Percentiles rank a stretch among this genome's conserved stretches.
Conservation (phyloP, 176 grass and related monocot genomes). For the Triticum timopheevii region DNA sequence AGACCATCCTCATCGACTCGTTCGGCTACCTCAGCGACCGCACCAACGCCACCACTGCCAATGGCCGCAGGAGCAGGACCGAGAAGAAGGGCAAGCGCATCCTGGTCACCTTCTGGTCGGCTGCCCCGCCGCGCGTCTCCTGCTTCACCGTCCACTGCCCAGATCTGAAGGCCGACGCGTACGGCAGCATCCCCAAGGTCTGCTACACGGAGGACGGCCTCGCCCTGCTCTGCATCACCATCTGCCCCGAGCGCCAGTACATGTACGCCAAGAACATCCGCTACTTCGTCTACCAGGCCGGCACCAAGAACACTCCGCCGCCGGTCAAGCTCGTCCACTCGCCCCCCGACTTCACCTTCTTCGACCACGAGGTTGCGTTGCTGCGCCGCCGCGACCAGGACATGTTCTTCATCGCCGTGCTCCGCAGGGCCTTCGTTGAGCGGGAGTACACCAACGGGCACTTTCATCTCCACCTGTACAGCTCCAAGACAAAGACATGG, state of each 20-base stretch:
- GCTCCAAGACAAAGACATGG: not conserved
- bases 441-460: too few species aligned
- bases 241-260: not conserved
- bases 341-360: not conserved
- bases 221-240: not conserved
- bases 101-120: not conserved
- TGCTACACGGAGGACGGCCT: not conserved
- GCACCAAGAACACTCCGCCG: not conserved
- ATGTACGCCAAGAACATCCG: not conserved
- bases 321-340: not conserved
- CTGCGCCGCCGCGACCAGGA: not conserved
- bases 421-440: not conserved
- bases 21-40: not conserved
- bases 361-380: not conserved
- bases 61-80: not conserved
- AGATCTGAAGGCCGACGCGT: not conserved
- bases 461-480: not conserved
- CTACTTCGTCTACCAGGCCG: conserved; percentile 17
- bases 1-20: not conserved
- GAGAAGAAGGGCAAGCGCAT: not conserved
- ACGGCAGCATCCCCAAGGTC: not conserved
- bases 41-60: conserved; percentile 5
- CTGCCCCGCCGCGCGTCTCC: not conserved
- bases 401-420: not conserved
- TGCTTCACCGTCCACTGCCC: not conserved